Evolutionary conservation across 768 basidiomycete species (phyloP), one percentile per base, ranked within the genome.

Genomic region (Leccinum variicolor): DNA sequence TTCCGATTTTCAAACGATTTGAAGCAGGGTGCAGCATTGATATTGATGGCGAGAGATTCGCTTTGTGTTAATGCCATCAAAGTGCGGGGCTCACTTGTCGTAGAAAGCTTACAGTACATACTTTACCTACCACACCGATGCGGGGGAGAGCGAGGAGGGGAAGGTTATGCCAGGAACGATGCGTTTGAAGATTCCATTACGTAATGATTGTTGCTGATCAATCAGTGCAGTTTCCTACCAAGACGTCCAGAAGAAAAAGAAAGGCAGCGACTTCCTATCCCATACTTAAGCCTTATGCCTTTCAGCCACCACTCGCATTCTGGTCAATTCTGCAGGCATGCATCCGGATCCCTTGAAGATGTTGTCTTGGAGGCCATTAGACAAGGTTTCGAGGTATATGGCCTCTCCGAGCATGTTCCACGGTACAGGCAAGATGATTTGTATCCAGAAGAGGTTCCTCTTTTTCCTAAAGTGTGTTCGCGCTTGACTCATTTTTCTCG

Each of bases 271-370:
- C 29, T 51, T 41, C 36, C 36, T 28, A 48, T 10, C 41, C 43
- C 48, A 36, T 29, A n/a, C 39, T 23, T 7, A 33, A 45, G 19
- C n/a, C 13, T 15, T 47, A 84, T 84, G 83, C 87, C 86, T 57
- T 76, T 84, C 66, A 90, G 87, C 67, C 92, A 92, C 69, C 93
- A 94, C 73, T 93, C 90, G 19, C 94, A 97, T 67, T 96, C 92
- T 1, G 94, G 94, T 29, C 87, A 95, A 66, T 96, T 94, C 75
- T 96, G 95, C 77, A 87, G 84, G 62, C 95, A 98, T 68, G 96
- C 93, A 3, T 77, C 78, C 13, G 94, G 94, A 7, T 76, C 79
- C 1, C 78, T 99, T 39, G 87, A 94, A 65, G 84, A 91, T 4
- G 87, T 94, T 15, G 89, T 97, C 4, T 68, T 77, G 17, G 88